Conservation (phyloP, 257 asterid species). For the Solanum chilense region DNA sequence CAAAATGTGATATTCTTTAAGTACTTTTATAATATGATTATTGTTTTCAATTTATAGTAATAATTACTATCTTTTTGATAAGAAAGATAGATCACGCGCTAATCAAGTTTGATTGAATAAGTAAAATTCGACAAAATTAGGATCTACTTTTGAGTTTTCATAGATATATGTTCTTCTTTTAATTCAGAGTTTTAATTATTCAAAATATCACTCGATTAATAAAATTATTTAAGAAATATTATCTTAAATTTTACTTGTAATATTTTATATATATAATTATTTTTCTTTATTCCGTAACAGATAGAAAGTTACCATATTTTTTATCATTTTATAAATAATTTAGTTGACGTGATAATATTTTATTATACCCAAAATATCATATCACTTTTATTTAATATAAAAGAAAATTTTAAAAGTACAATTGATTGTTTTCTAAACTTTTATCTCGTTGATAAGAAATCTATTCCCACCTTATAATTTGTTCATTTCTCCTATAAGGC, state of each 20-base stretch:
- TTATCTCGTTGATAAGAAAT: too few relatives aligned
- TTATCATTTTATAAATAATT: too few relatives aligned
- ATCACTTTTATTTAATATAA: too few relatives aligned
- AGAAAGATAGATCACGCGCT: not conserved
- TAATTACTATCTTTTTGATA: not conserved
- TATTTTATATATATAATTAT: not conserved
- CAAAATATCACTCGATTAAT: too few relatives aligned
- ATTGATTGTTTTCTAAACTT: too few relatives aligned
- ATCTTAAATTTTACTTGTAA: too few relatives aligned
- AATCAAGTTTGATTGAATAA: not conserved
- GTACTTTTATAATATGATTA: not conserved
- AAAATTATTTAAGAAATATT: too few relatives aligned
- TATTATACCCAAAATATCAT: not conserved
- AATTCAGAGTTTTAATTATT: not conserved
- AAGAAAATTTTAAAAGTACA: too few relatives aligned
- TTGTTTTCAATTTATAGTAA: not conserved
- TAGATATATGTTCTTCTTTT: not conserved
- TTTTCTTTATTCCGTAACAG: not conserved
- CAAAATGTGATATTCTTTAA: not conserved
- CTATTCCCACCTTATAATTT: too few relatives aligned
- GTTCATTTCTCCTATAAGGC: too few relatives aligned
- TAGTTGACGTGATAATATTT: too few relatives aligned
- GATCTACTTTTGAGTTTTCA: not conserved
- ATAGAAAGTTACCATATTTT: not conserved
- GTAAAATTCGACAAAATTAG: not conserved